Conservation (phyloP, 148 eudicot genomes). For the Spergularia bocconei region DNA sequence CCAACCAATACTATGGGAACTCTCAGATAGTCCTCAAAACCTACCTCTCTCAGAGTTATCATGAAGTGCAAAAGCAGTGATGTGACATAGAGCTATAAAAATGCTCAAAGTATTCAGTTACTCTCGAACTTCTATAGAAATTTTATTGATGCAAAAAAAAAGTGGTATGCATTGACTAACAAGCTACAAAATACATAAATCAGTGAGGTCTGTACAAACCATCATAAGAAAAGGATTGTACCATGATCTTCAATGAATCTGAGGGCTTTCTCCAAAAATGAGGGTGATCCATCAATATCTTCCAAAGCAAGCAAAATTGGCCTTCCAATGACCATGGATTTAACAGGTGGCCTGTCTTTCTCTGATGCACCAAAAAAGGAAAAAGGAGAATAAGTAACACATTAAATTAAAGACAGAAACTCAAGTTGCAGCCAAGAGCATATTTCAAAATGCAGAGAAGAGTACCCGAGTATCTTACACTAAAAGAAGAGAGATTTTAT, state of each 20-base stretch:
- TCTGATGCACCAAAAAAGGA: conserved; percentile 29
- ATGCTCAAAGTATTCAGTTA: not conserved
- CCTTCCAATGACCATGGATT: conserved; percentile 69
- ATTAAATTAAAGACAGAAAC: not conserved
- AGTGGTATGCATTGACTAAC: not conserved
- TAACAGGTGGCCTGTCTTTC: conserved; percentile 51
- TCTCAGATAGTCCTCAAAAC: no score
- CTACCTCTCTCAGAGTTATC: no score
- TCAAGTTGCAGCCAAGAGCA: not conserved
- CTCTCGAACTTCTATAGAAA: not conserved
- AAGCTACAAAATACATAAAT: conserved; percentile 1
- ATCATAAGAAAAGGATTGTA: conserved; percentile 30
- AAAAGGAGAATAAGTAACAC: conserved; percentile 1
- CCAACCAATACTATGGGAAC: no score
- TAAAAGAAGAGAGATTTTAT: no score
- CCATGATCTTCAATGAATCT: conserved; percentile 77
- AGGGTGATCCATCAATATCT: conserved; percentile 94
- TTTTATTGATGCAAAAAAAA: not conserved
- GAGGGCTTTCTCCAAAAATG: conserved; percentile 93
- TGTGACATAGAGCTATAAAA: no score
- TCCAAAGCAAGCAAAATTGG: conserved; percentile 90
- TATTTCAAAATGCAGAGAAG: not conserved
- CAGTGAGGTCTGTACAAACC: not conserved
- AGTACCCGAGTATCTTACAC: not conserved
- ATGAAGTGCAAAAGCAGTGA: no score